Evolutionary conservation across 116 monocot genomes (phyloP).

Genomic region (Dioscorea cayenensis): DNA sequence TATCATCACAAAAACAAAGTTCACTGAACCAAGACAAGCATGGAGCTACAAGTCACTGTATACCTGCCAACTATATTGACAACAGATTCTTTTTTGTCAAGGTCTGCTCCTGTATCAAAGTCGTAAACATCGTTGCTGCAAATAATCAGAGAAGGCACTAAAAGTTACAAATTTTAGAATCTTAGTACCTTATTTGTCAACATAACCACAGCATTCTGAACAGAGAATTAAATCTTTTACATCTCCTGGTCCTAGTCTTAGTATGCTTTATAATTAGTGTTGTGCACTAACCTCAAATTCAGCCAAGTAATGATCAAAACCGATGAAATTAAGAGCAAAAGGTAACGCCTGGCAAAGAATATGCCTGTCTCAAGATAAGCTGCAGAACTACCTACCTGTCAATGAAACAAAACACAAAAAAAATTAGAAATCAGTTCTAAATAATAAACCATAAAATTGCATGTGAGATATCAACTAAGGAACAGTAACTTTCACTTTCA

Average conservation of each 20-base stretch:
- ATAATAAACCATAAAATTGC: no score
- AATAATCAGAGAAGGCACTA: background rate
- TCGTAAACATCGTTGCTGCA: slow-evolving; percentile 95
- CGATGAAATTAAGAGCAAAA: slow-evolving; percentile 61
- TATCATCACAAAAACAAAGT: background rate
- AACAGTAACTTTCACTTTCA: no score
- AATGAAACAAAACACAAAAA: background rate
- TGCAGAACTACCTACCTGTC: slow-evolving; percentile 71
- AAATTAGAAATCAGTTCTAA: background rate
- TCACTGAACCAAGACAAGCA: no score
- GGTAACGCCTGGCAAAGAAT: slow-evolving; percentile 54
- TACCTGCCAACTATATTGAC: slow-evolving; percentile 97
- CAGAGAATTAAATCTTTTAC: background rate
- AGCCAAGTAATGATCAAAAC: slow-evolving; percentile 85
- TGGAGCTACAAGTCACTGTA: background rate
- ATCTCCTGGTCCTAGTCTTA: no score
- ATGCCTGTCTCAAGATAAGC: slow-evolving; percentile 73
- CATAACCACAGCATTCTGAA: background rate
- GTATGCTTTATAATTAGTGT: background rate
- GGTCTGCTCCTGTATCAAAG: slow-evolving; percentile 84
- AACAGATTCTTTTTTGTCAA: slow-evolving; percentile 92
- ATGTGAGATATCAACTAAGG: no score
- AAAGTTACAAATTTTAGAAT: background rate
- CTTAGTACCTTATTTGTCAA: background rate
- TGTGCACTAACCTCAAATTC: slow-evolving; percentile 59